Base-by-base conservation (phyloP, 306 rosid genomes). In the Castanea sativa region DNA sequence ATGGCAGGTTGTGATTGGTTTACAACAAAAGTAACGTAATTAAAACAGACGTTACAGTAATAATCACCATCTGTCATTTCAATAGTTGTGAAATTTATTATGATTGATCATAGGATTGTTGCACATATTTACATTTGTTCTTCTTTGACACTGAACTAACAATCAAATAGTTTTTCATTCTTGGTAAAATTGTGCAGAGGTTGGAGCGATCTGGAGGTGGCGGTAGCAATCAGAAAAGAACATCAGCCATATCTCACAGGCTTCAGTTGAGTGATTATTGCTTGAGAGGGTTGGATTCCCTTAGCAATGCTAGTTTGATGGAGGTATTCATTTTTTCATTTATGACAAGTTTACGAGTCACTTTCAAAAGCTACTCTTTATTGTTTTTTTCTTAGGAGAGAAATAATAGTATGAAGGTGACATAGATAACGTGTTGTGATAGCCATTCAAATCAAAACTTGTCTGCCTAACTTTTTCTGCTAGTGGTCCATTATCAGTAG, bases 201-300 rank as follows among this genome's bases (percentile, higher is more conserved):
- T 78, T 79, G 88, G 77, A 83, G 41, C 84, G 83, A 86, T 73
- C 70, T 74, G 92, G 78, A 76, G 83, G 80, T 64, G 91, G 80
- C 59, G 91, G 77, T 67, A 65, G 87, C 63, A 82, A 72, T 63
- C 92, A 79, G 32, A 87, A 92, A 84, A 88, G 88, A 80, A 86
- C 60, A 60, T 81, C 94, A 52, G 82, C 88, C n/a, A 69, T 74
- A 45, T 82, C 89, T 74, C 84, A 79, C 21, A 88, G 86, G 35
- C 83, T 67, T 61, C 83, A 72, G 51, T 52, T 63, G 27, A 75
- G 45, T 79, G 83, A 90, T 81, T 67, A 60, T 82, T 29, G 83
- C 64, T 73, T 86, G 80, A 88, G 81, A 23, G 88, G 74, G 52
- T 75, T 83, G 33, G 89, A 88, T 81, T 79, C 85, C 6, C 86